Evolutionary conservation across 352 stramenopile species (phyloP), one percentile per base, ranked within the genome.

Genomic region (Pythium sp.): DNA sequence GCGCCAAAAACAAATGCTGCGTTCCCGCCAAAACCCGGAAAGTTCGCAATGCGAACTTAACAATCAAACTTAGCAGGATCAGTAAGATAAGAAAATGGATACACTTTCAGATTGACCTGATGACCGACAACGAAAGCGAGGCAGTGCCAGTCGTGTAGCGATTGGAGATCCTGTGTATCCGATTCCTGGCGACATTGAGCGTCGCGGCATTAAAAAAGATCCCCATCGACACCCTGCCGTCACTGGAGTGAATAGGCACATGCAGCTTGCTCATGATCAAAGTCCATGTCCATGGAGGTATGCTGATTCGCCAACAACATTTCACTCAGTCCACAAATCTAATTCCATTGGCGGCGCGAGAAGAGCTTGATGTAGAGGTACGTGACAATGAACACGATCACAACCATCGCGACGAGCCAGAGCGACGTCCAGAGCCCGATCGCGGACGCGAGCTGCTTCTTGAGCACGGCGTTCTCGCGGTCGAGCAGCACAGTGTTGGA

Each of bases 321-420:
- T 32, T 32, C 30, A 32, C 30, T 32, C 26, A 2, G 12, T 56
- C 49, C 24, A 22, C 49, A 20, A 28, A 5, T 47, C 30, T 46
- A 41, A 22, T 81, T 84, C 76, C 72, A 86, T 14, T 77, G 72
- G 61, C 84, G 74, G 4, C 80, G 60, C 11, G 75, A 89, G 61
- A 92, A 92, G 26, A 93, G 59, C 71, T 91, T 91, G 71, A 93
- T 90, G 76, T 90, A 93, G 22, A 90, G 81, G 68, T 92, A 93
- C 61, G 75, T 90, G 70, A 78, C 65, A 36, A 92, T 67, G 51
- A 92, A 93, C 28, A 89, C 74, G 58, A 87, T 62, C 43, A 91
- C 71, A 34, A 85, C 72, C 56, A 75, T 84, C 26, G 77, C 76
- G 53, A 93, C 75, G 32, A 93, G 83, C 66, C 74, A 89, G 15